Conservation (phyloP, 2,329 filamentous ascomycete genomes). For the Phaeosphaeria sp. region DNA sequence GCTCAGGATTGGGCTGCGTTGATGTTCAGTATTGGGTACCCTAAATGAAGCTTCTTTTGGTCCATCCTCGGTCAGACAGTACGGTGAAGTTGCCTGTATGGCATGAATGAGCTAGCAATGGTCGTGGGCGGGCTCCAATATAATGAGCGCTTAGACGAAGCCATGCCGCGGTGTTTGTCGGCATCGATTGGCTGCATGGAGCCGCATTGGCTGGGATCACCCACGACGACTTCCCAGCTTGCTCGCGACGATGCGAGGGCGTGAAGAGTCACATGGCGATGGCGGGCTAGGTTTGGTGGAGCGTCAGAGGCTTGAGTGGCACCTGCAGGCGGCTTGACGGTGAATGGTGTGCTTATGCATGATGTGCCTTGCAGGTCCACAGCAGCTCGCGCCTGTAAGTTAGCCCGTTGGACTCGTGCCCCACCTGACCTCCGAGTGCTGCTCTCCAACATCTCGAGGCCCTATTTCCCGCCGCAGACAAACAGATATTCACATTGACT, state of each 20-base stretch:
- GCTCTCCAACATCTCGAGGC: not conserved
- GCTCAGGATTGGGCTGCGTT: not conserved
- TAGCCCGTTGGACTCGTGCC: not conserved
- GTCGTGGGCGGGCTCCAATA: slow-evolving; percentile 11
- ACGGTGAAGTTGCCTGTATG: not conserved
- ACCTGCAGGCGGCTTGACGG: not conserved
- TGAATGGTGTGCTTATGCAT: slow-evolving; percentile 12
- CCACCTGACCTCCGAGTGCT: slow-evolving; percentile 3
- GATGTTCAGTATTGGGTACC: not conserved
- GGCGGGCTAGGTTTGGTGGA: not conserved
- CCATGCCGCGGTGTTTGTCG: slow-evolving; percentile 16
- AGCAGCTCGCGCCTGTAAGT: not conserved
- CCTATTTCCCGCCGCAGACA: not conserved
- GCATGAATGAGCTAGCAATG: not conserved
- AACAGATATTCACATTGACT: not conserved
- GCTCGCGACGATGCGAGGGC: slow-evolving; percentile 35
- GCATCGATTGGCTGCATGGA: slow-evolving; percentile 22
- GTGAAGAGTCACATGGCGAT: slow-evolving; percentile 2
- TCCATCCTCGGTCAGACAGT: not conserved
- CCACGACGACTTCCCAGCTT: slow-evolving; percentile 18
- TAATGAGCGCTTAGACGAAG: slow-evolving; percentile 35
- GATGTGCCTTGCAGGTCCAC: slow-evolving; percentile 18
- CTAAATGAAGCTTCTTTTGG: not conserved
- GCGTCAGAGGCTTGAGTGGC: not conserved
- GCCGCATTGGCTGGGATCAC: slow-evolving; percentile 36